Conservation (phyloP, 805 yeast genomes). For the Dipodascus geniculatus region DNA sequence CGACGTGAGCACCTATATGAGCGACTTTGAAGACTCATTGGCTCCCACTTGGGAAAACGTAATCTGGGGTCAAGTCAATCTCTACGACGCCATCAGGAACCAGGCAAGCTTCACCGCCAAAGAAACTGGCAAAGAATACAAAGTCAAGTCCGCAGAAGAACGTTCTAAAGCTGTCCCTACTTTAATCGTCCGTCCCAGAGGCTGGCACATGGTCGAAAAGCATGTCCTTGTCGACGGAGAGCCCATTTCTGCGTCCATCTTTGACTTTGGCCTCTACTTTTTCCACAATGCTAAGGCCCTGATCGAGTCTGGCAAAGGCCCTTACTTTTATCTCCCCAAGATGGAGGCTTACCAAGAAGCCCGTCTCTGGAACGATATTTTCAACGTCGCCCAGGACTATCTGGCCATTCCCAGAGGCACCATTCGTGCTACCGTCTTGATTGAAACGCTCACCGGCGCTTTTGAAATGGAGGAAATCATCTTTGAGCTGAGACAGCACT, state of each 20-base stretch:
- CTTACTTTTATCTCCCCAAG: constrained; percentile 64
- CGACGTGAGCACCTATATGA: constrained; percentile 58
- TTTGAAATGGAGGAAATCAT: constrained; percentile 69
- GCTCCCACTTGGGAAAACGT: constrained; percentile 59
- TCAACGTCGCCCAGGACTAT: constrained; percentile 48
- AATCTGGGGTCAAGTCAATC: constrained; percentile 55
- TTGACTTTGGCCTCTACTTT: constrained; percentile 58
- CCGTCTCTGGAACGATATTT: constrained; percentile 59
- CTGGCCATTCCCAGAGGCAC: constrained; percentile 50
- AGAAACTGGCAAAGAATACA: constrained; percentile 32
- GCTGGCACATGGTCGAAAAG: constrained; percentile 60
- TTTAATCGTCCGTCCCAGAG: constrained; percentile 42
- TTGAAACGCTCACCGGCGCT: constrained; percentile 60
- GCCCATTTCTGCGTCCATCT: constrained; percentile 49
- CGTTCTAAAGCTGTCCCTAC: constrained; percentile 32
- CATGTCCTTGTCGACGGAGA: constrained; percentile 54
- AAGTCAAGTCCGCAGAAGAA: constrained; percentile 34
- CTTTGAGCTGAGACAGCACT: constrained; percentile 56
- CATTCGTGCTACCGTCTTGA: constrained; percentile 55
- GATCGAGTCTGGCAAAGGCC: constrained; percentile 45
- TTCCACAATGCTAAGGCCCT: constrained; percentile 52
- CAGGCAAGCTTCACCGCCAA: constrained; percentile 30
- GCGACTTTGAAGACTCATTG: constrained; percentile 60
- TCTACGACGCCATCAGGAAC: constrained; percentile 53
- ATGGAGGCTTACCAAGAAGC: constrained; percentile 68